Base-by-base conservation (phyloP, 2,329 filamentous ascomycete genomes). In the Penicillium sp. region DNA sequence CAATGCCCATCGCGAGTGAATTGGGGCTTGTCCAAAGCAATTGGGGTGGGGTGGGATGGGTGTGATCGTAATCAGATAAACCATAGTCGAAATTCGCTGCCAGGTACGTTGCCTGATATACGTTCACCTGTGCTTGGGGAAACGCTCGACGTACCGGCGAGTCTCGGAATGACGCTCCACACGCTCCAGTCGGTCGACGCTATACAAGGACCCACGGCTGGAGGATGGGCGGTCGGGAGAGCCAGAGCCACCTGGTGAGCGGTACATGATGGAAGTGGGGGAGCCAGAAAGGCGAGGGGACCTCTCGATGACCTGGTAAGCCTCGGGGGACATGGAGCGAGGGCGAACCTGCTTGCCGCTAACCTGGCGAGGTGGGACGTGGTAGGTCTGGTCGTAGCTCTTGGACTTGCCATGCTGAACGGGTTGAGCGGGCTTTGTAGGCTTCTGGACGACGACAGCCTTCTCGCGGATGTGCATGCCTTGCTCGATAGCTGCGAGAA, bases 401-500 rank as follows among this genome's bases (percentile, higher is more conserved):
- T 26, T 8, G 9, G 43, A 41, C 1, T 11, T 7, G n/a, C 58
- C 67, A 61, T 42, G 66, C 58, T 14, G 63, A 55, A 36, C 54
- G 28, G 31, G 50, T 45, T 25, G 57, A 46, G 46, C 67, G 37
- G 53, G 55, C 46, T 45, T 22, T 48, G 46, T 67, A 35, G 53
- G 55, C 46, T 45, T 22, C 30, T 47, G 57, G 49, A 26, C 52
- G 55, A 58, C 50, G 43, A 46, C 61, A 36, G 42, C 55, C 45
- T 53, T 52, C 55, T 44, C 25, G 14, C 40, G 66, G 19, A 73
- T 60, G 17, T 57, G 62, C 46, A 79, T 60, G 6, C 77, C 77
- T 12, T 71, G 67, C 50, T 78, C 76, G 25, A 79, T 65, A 2
- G 77, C 77, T 8, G 71, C 69, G 10, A 80, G 67, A 16, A 80